Evolutionary conservation across 1,284 basidiomycete genomes (phyloP).

Genomic region (Xerocomus amazonicus): DNA sequence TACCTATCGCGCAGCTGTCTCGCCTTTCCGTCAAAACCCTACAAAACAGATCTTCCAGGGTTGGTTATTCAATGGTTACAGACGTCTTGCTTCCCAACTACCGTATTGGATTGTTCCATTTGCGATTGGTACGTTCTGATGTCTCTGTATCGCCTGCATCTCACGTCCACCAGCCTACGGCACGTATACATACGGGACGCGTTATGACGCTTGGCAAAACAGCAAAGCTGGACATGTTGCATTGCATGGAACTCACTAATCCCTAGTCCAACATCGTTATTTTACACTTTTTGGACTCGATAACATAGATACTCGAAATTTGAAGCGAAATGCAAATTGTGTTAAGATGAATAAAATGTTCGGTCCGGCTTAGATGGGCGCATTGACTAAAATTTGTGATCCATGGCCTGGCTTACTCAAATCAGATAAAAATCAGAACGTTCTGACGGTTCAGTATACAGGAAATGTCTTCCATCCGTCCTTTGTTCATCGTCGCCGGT

Average conservation of each 20-base stretch:
- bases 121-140: conserved; percentile 60
- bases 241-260: conserved; percentile 31
- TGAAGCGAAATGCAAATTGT: no score
- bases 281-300: conserved; percentile 7
- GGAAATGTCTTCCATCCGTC: conserved; percentile 37
- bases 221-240: conserved; percentile 80
- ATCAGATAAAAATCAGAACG: not conserved
- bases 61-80: conserved; percentile 88
- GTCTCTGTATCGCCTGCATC: not conserved
- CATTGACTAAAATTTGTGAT: conserved; percentile 22
- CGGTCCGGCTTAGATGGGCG: not conserved
- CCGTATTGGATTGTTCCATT: conserved; percentile 83
- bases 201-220: conserved; percentile 66
- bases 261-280: conserved; percentile 13
- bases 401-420: conserved; percentile 20
- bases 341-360: no score
- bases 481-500: conserved; percentile 52
- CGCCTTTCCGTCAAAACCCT: conserved; percentile 76
- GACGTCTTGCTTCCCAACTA: conserved; percentile 69
- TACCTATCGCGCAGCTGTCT: conserved; percentile 54
- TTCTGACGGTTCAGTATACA: conserved; percentile 1
- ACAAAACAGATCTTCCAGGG: conserved; percentile 67
- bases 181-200: conserved; percentile 81
- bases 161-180: conserved; percentile 60
- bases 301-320: conserved; percentile 17